Conservation (phyloP, 1,139 yeast genomes). For the Zygoascus hellenicus region DNA sequence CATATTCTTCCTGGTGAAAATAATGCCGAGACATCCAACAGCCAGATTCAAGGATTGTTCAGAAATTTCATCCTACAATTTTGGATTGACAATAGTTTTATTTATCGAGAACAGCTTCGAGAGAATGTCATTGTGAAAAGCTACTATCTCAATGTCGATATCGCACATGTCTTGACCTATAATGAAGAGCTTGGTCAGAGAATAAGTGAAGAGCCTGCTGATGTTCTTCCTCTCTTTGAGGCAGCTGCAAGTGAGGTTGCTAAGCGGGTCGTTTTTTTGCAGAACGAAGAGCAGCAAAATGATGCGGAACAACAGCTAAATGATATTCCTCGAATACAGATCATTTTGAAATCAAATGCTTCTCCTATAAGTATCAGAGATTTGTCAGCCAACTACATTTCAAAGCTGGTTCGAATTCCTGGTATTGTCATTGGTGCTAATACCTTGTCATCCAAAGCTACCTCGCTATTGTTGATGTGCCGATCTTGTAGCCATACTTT, state of each 20-base stretch:
- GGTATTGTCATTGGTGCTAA: slow-evolving; percentile 94
- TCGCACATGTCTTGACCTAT: slow-evolving; percentile 81
- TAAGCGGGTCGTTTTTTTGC: slow-evolving; percentile 61
- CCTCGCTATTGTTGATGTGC: slow-evolving; percentile 78
- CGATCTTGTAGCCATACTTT: slow-evolving; percentile 79
- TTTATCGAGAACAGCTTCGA: slow-evolving; percentile 87
- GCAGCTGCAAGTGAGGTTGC: slow-evolving; percentile 88
- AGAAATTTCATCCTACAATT: slow-evolving; percentile 79
- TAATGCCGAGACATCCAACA: slow-evolving; percentile 56
- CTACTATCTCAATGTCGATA: slow-evolving; percentile 66
- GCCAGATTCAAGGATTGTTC: slow-evolving; percentile 76
- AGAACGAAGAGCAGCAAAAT: slow-evolving; percentile 31
- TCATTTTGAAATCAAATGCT: slow-evolving; percentile 70
- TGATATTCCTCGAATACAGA: slow-evolving; percentile 71
- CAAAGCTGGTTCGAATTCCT: slow-evolving; percentile 83
- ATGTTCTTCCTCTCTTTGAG: slow-evolving; percentile 79
- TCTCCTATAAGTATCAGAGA: slow-evolving; percentile 71
- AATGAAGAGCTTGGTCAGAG: slow-evolving; percentile 85
- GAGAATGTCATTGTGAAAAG: slow-evolving; percentile 77
- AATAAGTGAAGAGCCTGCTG: slow-evolving; percentile 80
- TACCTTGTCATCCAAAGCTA: slow-evolving; percentile 83
- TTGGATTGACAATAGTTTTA: slow-evolving; percentile 72
- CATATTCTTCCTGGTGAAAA: slow-evolving; percentile 81
- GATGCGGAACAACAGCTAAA: slow-evolving; percentile 11
- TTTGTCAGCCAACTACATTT: slow-evolving; percentile 79